Percentiles rank a stretch among this genome's conserved stretches.
Conservation (phyloP, 129 eudicot species). For the Kitagawia praeruptora region DNA sequence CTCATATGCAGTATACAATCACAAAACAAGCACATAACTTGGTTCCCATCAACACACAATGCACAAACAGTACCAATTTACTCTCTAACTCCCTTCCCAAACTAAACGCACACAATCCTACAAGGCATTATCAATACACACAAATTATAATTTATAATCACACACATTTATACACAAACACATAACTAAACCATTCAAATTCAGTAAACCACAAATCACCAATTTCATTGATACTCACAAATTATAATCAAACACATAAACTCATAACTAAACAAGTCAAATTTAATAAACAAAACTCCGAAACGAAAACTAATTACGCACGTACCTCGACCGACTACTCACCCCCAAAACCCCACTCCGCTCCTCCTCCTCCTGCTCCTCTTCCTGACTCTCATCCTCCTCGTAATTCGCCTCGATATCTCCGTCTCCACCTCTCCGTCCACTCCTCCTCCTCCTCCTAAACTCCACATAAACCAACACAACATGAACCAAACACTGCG, state of each 20-base stretch:
- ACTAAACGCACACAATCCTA: not conserved
- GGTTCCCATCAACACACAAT: not conserved
- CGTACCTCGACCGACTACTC: conserved; percentile 37
- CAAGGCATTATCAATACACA: not conserved
- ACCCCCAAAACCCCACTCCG: conserved; percentile 24
- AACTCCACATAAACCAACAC: conserved; percentile 80
- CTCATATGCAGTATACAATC: not conserved
- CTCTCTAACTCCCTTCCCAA: not conserved
- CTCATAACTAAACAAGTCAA: not conserved
- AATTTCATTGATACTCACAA: not conserved
- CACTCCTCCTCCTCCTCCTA: conserved; percentile 47
- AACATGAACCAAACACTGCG: conserved; percentile 81
- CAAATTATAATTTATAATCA: too few species aligned
- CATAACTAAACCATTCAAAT: not conserved
- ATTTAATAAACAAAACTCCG: not conserved
- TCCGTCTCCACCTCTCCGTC: conserved; percentile 15
- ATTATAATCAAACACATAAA: not conserved
- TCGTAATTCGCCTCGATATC: conserved; percentile 13
- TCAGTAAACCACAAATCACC: not conserved
- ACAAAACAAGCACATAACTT: not conserved
- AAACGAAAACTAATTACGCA: not conserved
- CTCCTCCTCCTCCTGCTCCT: conserved; percentile 39
- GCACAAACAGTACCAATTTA: not conserved
- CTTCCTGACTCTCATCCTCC: conserved; percentile 13
- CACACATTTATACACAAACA: not conserved